These are phyloP conservation scores for Rosellinia necatrix DNA, from an alignment of 2,329 filamentous ascomycete genomes.

Conservation along the genomic window DNA sequence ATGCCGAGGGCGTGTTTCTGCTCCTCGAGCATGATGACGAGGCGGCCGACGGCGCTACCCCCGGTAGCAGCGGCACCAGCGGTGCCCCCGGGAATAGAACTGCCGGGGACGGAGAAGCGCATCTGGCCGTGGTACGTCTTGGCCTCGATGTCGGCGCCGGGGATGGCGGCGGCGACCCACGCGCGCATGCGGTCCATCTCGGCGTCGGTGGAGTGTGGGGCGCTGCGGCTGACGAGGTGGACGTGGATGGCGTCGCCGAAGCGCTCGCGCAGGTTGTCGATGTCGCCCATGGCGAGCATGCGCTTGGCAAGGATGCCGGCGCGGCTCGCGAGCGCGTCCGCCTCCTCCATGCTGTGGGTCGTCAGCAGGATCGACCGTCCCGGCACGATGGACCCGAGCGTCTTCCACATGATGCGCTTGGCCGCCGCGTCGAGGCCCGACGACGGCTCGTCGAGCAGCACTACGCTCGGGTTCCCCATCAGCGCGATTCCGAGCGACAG, in stretches of 20 bases:
- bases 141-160: conserved; percentile 69
- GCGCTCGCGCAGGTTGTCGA: conserved; percentile 70
- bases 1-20: conserved; percentile 71
- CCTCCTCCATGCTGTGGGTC: conserved; percentile 95
- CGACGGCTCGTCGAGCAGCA: conserved; percentile 87
- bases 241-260: conserved; percentile 82
- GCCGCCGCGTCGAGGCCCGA: conserved; percentile 89
- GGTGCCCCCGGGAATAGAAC: conserved; percentile 51
- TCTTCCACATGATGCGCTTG: conserved; percentile 93
- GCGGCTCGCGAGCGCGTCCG: conserved; percentile 81
- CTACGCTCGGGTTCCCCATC: conserved; percentile 87
- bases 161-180: conserved; percentile 69
- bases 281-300: conserved; percentile 84
- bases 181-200: conserved; percentile 69
- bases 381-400: conserved; percentile 71
- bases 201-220: conserved; percentile 70
- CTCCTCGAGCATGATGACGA: conserved; percentile 76
- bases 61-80: conserved; percentile 60
- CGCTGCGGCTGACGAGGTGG: conserved; percentile 76
- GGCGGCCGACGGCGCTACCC: conserved; percentile 64
- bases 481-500: conserved; percentile 85
- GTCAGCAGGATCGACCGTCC: conserved; percentile 86
- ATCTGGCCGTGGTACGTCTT: conserved; percentile 85
- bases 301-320: conserved; percentile 84
- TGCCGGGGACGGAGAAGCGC: conserved; percentile 75